Evolutionary conservation across 1,139 yeast species (phyloP), one percentile per base, ranked within the genome.

Genomic region (Citeromyces siamensis): DNA sequence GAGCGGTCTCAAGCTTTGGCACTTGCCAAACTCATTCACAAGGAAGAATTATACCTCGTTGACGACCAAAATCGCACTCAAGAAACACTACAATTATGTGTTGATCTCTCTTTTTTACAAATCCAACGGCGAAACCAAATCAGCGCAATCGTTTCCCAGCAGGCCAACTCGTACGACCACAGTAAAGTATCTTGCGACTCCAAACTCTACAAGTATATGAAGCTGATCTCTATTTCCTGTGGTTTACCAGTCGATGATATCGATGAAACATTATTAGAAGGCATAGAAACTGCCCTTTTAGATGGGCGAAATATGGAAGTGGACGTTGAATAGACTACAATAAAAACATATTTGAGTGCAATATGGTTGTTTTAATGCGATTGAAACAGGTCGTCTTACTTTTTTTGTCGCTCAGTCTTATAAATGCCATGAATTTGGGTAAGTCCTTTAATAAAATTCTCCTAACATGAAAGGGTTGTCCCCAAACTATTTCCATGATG

Each of bases 191-290:
- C 27, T 13, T 19, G 26, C 13, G 36, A 35, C 40, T 44, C 34
- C 19, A 83, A 81, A 55, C 76, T 86, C 72, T 73, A 76, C 52
- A 81, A 84, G 50, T 88, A 86, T 60, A 69, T 94, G 46, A 75
- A 75, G 49, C 65, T 90, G 44, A 77, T 90, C 35, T 77, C 95
- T 37, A 68, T 78, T 42, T 80, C 93, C 41, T 85, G 96, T 48
- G 94, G 85, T 3, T 68, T 85, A 41, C 73, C 75, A 40, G 67
- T 77, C 22, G 94, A 83, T 41, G 90, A 82, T 44, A 79, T 88
- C 41, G 95, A 85, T 50, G 73, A 78, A 33, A 59, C 55, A n/a
- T 56, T 75, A 39, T 53, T 77, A 37, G 75, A 71, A 42, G 83
- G 75, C 27, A 71, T 76, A 27, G 75, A 62, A 20, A 56, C 56